Evolutionary conservation across 2,329 filamentous ascomycete genomes (phyloP).

Genomic region (Aspergillus eucalypticola): DNA sequence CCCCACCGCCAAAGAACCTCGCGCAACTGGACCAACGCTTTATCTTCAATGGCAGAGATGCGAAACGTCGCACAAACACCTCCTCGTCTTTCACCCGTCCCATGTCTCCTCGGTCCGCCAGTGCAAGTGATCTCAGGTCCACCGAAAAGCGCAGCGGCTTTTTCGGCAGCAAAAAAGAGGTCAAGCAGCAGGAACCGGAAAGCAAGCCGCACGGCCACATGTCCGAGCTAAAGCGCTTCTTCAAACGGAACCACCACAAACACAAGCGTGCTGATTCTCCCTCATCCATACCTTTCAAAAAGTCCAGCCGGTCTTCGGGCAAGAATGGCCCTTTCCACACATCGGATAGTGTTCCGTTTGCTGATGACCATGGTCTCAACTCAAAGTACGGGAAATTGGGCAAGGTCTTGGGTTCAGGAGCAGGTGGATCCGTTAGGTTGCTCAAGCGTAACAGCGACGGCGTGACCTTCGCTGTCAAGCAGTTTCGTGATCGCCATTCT

Average conservation of each 20-base stretch:
- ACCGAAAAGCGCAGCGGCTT: slow-evolving; percentile 57
- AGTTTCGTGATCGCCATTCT: slow-evolving; percentile 86
- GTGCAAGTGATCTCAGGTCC: slow-evolving; percentile 41
- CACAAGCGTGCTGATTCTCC: slow-evolving; percentile 65
- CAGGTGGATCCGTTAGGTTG: slow-evolving; percentile 88
- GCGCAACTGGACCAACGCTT: slow-evolving; percentile 76
- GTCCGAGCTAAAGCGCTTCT: slow-evolving; percentile 94
- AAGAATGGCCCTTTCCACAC: slow-evolving; percentile 58
- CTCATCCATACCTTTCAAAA: slow-evolving; percentile 56
- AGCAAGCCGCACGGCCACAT: slow-evolving; percentile 70
- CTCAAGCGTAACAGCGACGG: slow-evolving; percentile 93
- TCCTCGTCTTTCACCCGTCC: slow-evolving; percentile 48
- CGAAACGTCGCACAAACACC: slow-evolving; percentile 61
- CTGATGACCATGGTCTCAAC: slow-evolving; percentile 85
- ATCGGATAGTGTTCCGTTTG: slow-evolving; percentile 70
- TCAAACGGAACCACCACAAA: slow-evolving; percentile 75
- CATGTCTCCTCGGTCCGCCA: slow-evolving; percentile 50
- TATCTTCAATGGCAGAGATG: slow-evolving; percentile 76
- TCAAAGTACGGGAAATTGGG: slow-evolving; percentile 96
- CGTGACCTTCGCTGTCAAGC: slow-evolving; percentile 95
- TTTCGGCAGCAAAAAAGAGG: slow-evolving; percentile 57
- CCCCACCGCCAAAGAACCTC: slow-evolving; percentile 66
- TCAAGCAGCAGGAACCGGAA: slow-evolving; percentile 50
- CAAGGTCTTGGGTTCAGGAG: slow-evolving; percentile 88
- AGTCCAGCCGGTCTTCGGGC: slow-evolving; percentile 53